Base-by-base conservation (phyloP, 805 yeast genomes). In the Saccharomycopsis oosterbeekiorum region DNA sequence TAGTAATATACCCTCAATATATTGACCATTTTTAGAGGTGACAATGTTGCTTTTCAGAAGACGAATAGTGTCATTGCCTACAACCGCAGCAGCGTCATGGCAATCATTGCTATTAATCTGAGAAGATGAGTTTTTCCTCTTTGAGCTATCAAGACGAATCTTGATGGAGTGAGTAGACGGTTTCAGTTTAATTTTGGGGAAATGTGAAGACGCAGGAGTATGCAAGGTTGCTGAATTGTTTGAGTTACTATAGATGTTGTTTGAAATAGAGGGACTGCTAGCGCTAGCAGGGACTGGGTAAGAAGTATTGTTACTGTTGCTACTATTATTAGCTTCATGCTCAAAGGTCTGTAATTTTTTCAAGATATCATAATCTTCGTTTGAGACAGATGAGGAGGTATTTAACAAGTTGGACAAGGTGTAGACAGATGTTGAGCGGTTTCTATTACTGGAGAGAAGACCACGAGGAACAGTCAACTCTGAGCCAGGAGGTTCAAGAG, bases 1-100 rank as follows among this genome's bases (percentile, higher is more conserved):
- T 64, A 86, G 75, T 56, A 94, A 73, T 51, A 83, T 80, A 0
- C 97, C 96, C 70, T 89, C 93, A 57, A 91, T 72, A 63, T 84
- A 83, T 66, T 86, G 85, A 0, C 90, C 90, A 63, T 85, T 84
- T 65, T 82, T 80, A 3, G 82, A 81, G 55, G 75, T 26, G 72
- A 65, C 57, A 65, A 68, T 58, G 65, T 64, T 39, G 58, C 54
- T 43, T 61, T 42, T 61, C 34, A 40, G 29, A 21, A 60, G 37
- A 19, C 37, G 41, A 9, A 53, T 8, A 2, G 34, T 39, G 14
- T 21, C 41, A 55, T 37, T 43, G 10, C 10, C 29, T 12, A 15
- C 24, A 29, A 21, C 15, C n/a, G 26, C 8, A 14, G 37, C 24
- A 14, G 24, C 21, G 4, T 55, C 50, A 37, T 36, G 17, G 26